Percentiles rank a stretch among this genome's conserved stretches.
phyloP scores from a whole-genome alignment of 2,329 filamentous ascomycete species.

The Zasmidium angulare region DNA sequence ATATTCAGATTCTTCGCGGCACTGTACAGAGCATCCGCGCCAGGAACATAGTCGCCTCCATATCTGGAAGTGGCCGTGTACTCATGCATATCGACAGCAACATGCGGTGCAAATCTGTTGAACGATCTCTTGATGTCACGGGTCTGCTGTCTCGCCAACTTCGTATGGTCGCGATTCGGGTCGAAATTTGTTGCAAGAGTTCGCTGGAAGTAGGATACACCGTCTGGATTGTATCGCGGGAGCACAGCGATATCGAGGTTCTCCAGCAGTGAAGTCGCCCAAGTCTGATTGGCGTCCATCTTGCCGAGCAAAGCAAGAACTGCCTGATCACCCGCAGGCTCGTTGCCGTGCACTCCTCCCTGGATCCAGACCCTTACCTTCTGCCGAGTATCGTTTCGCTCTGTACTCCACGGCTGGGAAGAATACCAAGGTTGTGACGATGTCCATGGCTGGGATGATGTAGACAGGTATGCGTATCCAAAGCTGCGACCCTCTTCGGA shows the following conservation, averaged over 20 bases:
- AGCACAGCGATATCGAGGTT: conserved; percentile 37
- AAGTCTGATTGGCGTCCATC: conserved; percentile 35
- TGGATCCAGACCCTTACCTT: conserved; percentile 41
- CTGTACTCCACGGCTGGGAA: conserved; percentile 16
- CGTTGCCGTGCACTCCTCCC: conserved; percentile 39
- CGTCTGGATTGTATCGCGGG: conserved; percentile 40
- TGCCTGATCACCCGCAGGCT: conserved; percentile 40
- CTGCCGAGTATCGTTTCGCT: conserved; percentile 11
- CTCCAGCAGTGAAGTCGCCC: conserved; percentile 34
- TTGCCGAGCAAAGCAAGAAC: conserved; percentile 37
- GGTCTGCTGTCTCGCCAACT: conserved; percentile 33
- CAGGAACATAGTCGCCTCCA: conserved; percentile 32
- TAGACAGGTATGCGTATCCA: conserved; percentile 31
- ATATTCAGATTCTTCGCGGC: conserved; percentile 29
- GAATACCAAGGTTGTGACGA: conserved; percentile 10
- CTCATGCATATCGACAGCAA: conserved; percentile 38
- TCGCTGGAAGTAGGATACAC: conserved; percentile 35
- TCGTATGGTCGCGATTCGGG: conserved; percentile 26
- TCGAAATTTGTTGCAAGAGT: conserved; percentile 38
- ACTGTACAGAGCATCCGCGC: conserved; percentile 29
- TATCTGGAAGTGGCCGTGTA: conserved; percentile 31
- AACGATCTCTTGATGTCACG: conserved; percentile 33
- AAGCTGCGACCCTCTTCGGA: conserved; percentile 37
- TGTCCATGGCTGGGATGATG: background rate
- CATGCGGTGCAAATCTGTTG: conserved; percentile 33